Evolutionary conservation across 2,329 filamentous ascomycete species (phyloP), one percentile per base, ranked within the genome.

Genomic region (Scolecobasidium constrictum): DNA sequence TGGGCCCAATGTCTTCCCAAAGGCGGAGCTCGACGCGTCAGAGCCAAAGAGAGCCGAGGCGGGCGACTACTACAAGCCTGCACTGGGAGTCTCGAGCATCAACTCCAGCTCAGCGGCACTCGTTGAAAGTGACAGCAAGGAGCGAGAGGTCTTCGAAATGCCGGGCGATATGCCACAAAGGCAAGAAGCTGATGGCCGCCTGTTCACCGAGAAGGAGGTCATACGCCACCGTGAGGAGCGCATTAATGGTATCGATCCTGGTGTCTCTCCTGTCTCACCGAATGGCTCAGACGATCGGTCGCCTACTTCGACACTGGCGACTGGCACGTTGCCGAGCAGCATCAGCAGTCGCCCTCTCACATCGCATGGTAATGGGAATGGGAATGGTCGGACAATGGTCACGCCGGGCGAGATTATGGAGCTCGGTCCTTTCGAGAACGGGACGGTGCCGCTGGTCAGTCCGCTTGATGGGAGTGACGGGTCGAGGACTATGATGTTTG

Each of bases 161-260:
- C 68, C 70, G 0, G 74, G 75, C 2, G 72, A 73, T 7, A 69
- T 77, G 55, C 71, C 70, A 13, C 64, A 66, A 34, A 66, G 68
- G 42, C 70, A 68, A 46, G 66, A 71, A 53, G 67, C 67, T 37
- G 67, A 62, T 39, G 66, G 67, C 21, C 62, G 61, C 15, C 58
- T 65, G 46, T 52, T 70, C 26, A 62, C 60, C 16, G 68, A 71
- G 52, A 71, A 71, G 48, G 66, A 71, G 45, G 61, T 64, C 26
- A 62, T 70, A 55, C 55, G 62, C 45, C 56, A 61, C 16, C 59
- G 68, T 15, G 67, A 69, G 51, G 54, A 55, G 45, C 53, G 61
- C 38, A 66, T 67, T 51, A 70, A 71, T 38, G 68, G 68, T 12
- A 54, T 66, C 2, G 62, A 66, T 55, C 23, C 35, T 6, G 15